phyloP scores from a whole-genome alignment of 306 rosid species.

The Fagus sylvatica region DNA sequence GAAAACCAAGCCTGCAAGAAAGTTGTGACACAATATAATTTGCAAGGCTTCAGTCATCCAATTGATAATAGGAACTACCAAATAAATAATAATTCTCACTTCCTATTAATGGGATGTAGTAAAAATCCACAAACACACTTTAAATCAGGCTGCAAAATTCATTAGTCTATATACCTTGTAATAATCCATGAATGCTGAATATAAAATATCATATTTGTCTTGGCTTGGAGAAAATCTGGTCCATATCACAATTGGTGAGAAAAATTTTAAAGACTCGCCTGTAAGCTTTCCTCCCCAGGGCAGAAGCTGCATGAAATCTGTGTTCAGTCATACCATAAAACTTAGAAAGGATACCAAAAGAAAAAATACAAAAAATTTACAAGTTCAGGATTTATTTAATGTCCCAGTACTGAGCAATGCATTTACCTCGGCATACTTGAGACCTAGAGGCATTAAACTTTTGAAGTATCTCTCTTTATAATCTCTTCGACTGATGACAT shows the following conservation, averaged over 20 bases:
- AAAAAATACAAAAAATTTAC: background rate
- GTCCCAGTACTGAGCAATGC: background rate
- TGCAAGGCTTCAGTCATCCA: conserved; percentile 2
- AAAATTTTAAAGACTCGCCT: conserved; percentile 70
- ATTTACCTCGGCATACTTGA: conserved; percentile 73
- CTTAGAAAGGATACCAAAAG: conserved; percentile 32
- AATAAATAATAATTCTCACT: conserved; percentile 3
- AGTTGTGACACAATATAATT: background rate
- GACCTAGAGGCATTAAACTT: conserved; percentile 72
- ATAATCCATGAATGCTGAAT: conserved; percentile 80
- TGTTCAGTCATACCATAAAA: conserved; percentile 50
- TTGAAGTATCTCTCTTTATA: conserved; percentile 80
- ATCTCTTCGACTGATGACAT: conserved; percentile 53
- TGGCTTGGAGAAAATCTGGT: conserved; percentile 70
- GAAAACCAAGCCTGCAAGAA: conserved; percentile 71
- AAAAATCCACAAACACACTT: background rate
- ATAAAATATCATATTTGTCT: conserved; percentile 52
- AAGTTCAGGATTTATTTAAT: conserved; percentile 5
- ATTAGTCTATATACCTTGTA: conserved; percentile 64
- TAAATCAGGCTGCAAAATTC: background rate
- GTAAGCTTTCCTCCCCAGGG: conserved; percentile 99
- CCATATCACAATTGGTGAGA: conserved; percentile 98
- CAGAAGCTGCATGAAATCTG: conserved; percentile 85
- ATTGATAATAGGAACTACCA: conserved; percentile 7
- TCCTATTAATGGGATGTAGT: background rate